phyloP scores from a whole-genome alignment of 1,284 basidiomycete genomes.

The Rhodotorula sp. region DNA sequence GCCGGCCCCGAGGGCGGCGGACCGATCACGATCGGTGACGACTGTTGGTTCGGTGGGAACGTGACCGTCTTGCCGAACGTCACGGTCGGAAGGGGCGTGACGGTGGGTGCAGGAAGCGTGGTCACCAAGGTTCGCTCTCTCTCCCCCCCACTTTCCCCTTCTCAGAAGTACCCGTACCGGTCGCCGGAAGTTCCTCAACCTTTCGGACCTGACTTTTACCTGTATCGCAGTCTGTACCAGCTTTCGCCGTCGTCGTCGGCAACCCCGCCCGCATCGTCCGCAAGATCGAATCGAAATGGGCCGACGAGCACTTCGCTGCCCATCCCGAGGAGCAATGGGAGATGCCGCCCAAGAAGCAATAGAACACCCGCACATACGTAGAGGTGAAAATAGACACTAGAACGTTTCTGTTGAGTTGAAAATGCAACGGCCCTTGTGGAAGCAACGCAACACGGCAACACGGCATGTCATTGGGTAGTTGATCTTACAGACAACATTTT shows the following conservation, averaged over 20 bases:
- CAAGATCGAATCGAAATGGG: conserved; percentile 32
- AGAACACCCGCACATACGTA: background rate
- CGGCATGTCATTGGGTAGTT: too few relatives aligned
- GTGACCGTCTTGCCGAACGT: conserved; percentile 54
- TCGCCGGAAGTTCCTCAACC: too few relatives aligned
- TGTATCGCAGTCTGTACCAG: conserved; percentile 45
- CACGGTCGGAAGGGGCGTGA: conserved; percentile 54
- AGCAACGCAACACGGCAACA: too few relatives aligned
- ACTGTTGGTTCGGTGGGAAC: conserved; percentile 55
- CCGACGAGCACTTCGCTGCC: conserved; percentile 25
- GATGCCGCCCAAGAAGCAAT: conserved; percentile 12
- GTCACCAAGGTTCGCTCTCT: conserved; percentile 51
- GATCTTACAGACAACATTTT: too few relatives aligned
- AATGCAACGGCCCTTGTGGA: too few relatives aligned
- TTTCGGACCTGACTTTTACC: background rate
- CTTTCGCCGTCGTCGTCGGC: conserved; percentile 53
- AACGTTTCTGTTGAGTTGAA: background rate
- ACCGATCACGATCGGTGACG: conserved; percentile 51
- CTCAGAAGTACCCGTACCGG: background rate
- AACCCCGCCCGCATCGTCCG: conserved; percentile 55
- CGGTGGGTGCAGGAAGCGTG: conserved; percentile 55
- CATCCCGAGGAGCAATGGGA: conserved; percentile 31
- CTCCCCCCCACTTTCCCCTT: background rate
- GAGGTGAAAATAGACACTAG: background rate
- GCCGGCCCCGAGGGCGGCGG: conserved; percentile 50